Evolutionary conservation across 2,329 filamentous ascomycete genomes (phyloP), one percentile per base, ranked within the genome.

Genomic region (Thelonectria olida): DNA sequence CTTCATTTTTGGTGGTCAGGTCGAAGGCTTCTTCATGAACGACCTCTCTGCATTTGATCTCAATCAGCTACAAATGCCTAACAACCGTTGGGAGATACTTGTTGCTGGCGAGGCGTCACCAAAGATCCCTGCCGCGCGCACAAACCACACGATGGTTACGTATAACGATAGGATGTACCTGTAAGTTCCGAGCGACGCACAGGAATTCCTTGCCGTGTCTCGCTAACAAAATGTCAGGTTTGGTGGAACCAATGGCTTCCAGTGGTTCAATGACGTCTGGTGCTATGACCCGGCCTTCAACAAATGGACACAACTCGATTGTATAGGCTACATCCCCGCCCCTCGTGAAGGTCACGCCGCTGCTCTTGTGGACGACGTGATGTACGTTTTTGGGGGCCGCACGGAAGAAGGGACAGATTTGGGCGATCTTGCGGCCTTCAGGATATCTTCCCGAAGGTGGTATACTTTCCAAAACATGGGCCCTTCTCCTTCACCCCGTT

Each of bases 381-480:
- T 99, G 96, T 99, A 99, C 80, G 89, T 99, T 63, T 99, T 99
- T 76, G 96, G 96, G 69, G 96, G 96, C 44, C 91, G 96, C 61
- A 97, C 93, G 0, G 93, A 97, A 73, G 94, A 98, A 69, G 96
- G 96, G 1, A 88, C 90, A 25, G 96, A 99, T 75, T 82, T 99
- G 4, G 96, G 95, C 31, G 96, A 99, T 76, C 84, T 99, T 42
- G 95, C 96, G 2, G 96, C 96, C 2, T 88, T 88, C 70, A 80
- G 85, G 54, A 88, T 88, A 61, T 88, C 90, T 1, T 93, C 93
- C 10, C 89, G 92, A 66, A 88, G 96, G 61, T 99, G 96, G 96
- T 99, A 98, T 76, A 99, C 96, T 34, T 99, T 99, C 79, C 96
- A 99, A 74, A 99, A 99, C 74, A 99, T 99, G 96, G 96, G 96